Evolutionary conservation across 1,139 yeast species (phyloP), one percentile per base, ranked within the genome.

Genomic region (Nakaseomyces kungkrabaensis): DNA sequence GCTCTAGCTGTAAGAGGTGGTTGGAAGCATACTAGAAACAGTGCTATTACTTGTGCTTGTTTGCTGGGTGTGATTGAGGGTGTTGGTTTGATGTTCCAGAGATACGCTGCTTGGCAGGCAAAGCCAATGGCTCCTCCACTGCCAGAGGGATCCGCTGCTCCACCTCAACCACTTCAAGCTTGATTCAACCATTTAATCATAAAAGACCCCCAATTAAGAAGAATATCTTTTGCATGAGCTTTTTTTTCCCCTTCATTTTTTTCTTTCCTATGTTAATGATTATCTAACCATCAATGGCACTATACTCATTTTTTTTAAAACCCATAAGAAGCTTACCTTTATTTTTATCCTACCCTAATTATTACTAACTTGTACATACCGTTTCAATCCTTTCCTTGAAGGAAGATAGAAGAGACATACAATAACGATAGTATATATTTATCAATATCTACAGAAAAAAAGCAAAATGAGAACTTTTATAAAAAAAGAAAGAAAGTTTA

Each of bases 1-100:
- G 82, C 97, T 13, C 76, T 92, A 60, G 98, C 98, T 54, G 81
- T 94, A 60, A 87, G 99, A 80, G 97, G 98, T 61, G 99, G 98
- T 49, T 88, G 96, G 92, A 87, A 81, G 73, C 97, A 90, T 68
- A 87, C 96, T 50, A 78, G 97, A 72, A 92, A 90, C 70, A 85
- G 95, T 53, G 97, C 98, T 60, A 89, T 94, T 61, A 87, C 96
- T 37, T 92, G 98, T 82, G 97, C 96, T 36, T 87, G 96, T 76
- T 81, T 92, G 61, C 77, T 92, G 65, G 98, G 96, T 62, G 95
- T 89, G 48, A 85, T 92, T 61, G 99, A 92, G 73, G 98, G 99
- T 76, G 97, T 89, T 49, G 97, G 97, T 65, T 81, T 92, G 79
- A 86, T 90, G 81, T 79, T 92, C 77, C 95, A 85, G 70, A 81